These are phyloP conservation scores for Austroboletus niveus DNA, from an alignment of 1,284 basidiomycete species.

Conservation along the genomic window DNA sequence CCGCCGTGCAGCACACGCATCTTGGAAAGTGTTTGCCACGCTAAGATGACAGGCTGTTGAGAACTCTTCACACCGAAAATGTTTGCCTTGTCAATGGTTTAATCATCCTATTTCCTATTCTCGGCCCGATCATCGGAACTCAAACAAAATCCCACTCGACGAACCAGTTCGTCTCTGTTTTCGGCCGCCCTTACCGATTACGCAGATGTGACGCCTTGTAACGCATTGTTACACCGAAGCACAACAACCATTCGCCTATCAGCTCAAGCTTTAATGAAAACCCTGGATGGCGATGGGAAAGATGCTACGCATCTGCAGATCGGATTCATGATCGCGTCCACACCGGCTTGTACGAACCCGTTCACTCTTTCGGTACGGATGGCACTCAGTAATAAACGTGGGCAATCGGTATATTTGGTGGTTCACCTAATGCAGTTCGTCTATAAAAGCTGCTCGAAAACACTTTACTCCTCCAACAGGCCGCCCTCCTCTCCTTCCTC, in stretches of 20 bases:
- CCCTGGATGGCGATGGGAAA: constrained; percentile 1
- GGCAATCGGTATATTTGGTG: background rate
- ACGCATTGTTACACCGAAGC: background rate
- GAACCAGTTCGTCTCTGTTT: constrained; percentile 10
- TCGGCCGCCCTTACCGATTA: constrained; percentile 9
- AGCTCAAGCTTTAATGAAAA: constrained; percentile 8
- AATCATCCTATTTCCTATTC: background rate
- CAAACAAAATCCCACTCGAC: background rate
- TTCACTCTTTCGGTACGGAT: constrained; percentile 4
- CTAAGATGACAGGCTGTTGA: background rate
- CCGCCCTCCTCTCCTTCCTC: constrained; percentile 1
- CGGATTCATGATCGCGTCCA: background rate
- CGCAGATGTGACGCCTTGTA: constrained; percentile 4
- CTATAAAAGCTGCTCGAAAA: constrained; percentile 24
- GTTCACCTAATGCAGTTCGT: background rate
- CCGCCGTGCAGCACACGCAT: constrained; percentile 10
- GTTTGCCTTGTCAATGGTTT: background rate
- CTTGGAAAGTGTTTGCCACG: constrained; percentile 4
- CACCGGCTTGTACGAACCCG: background rate
- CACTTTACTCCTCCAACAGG: background rate
- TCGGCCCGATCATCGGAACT: background rate
- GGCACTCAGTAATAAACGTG: background rate
- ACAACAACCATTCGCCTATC: background rate
- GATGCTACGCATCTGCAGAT: background rate
- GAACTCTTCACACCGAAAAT: background rate